These are phyloP conservation scores for Gracilaria gracilis DNA, from an alignment of 23 red algal genomes.

Conservation along the genomic window DNA sequence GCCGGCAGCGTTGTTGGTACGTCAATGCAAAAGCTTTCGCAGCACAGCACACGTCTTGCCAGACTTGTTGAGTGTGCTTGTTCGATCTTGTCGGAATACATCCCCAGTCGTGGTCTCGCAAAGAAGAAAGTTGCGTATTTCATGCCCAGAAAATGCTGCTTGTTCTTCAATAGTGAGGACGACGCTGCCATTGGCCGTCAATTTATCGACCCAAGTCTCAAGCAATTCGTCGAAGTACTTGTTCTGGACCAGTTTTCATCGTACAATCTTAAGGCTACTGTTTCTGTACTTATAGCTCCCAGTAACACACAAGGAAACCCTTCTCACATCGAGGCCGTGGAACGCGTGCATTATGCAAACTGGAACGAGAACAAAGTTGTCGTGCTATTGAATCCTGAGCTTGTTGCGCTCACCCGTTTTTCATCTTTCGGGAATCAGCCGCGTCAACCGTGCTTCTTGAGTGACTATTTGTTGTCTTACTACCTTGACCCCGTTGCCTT, in stretches of 20 bases:
- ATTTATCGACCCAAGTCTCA: background rate
- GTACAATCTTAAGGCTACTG: slow-evolving; percentile 22
- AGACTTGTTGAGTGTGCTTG: slow-evolving; percentile 40
- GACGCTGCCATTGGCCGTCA: slow-evolving; percentile 17
- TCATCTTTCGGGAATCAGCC: slow-evolving; percentile 28
- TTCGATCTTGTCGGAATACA: background rate
- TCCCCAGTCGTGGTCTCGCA: background rate
- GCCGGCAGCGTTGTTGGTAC: background rate
- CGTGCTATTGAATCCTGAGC: slow-evolving; percentile 56
- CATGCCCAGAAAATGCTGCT: background rate
- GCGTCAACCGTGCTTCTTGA: slow-evolving; percentile 51
- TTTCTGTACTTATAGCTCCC: slow-evolving; percentile 58
- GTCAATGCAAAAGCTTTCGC: slow-evolving; percentile 1
- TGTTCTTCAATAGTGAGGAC: slow-evolving; percentile 44
- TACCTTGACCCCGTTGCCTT: slow-evolving; percentile 65
- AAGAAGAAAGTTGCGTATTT: background rate
- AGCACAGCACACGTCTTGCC: background rate
- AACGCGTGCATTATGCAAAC: slow-evolving; percentile 64
- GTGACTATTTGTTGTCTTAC: slow-evolving; percentile 62
- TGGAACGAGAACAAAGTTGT: slow-evolving; percentile 43
- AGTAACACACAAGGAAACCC: slow-evolving; percentile 51
- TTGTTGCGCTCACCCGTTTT: slow-evolving; percentile 52
- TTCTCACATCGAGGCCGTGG: slow-evolving; percentile 60
- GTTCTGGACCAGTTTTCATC: slow-evolving; percentile 12
- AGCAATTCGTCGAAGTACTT: slow-evolving; percentile 14